Evolutionary conservation across 108 stramenopile species (phyloP).

Genomic region (Cyclotella baltica): DNA sequence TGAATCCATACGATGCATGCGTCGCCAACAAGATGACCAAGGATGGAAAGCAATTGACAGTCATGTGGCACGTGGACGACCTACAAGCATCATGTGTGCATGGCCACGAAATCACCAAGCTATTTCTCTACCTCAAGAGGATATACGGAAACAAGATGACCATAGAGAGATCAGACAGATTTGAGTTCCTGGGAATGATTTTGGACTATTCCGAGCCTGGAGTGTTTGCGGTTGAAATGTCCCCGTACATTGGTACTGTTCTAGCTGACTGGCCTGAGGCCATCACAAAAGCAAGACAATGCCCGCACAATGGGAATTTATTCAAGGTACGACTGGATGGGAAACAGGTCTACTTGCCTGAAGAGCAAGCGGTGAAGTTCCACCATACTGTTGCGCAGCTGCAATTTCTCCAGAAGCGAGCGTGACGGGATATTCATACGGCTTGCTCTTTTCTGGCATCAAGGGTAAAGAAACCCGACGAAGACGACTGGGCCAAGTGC

Average conservation of each 20-base stretch:
- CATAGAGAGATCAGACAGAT: background rate
- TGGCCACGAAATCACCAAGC: background rate
- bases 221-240: background rate
- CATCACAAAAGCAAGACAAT: background rate
- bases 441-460: constrained; percentile 8
- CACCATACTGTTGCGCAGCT: constrained; percentile 10
- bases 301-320: constrained; percentile 15
- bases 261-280: constrained; percentile 8
- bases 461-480: constrained; percentile 23
- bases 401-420: background rate
- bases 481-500: constrained; percentile 21
- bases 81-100: constrained; percentile 20
- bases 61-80: constrained; percentile 22
- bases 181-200: constrained; percentile 12
- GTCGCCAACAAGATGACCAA: constrained; percentile 19
- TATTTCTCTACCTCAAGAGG: background rate
- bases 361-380: constrained; percentile 7
- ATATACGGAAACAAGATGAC: constrained; percentile 13
- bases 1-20: constrained; percentile 33
- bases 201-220: constrained; percentile 1
- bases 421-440: constrained; percentile 1
- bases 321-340: background rate
- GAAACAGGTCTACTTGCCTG: background rate
- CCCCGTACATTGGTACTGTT: constrained; percentile 13
- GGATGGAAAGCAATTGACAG: constrained; percentile 15